phyloP scores from a whole-genome alignment of 371 early-diverging fungal species.

The Syncephalis plumigaleata region DNA sequence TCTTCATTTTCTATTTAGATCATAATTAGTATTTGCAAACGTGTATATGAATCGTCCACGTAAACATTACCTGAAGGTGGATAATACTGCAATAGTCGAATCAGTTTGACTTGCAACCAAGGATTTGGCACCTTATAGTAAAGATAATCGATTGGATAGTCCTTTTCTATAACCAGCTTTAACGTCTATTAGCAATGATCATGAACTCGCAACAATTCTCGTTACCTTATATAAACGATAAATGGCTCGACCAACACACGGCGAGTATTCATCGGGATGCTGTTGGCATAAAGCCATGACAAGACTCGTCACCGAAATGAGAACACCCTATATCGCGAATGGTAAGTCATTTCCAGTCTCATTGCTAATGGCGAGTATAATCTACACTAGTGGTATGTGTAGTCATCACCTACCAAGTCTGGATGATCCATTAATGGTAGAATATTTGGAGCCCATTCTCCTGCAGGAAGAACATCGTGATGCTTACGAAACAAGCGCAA shows the following conservation, averaged over 20 bases:
- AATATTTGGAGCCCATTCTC: constrained; percentile 77
- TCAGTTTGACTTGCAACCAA: constrained; percentile 92
- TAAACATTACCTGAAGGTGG: constrained; percentile 57
- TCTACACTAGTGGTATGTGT: too few relatives aligned
- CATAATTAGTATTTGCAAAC: neutral
- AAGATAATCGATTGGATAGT: constrained; percentile 68
- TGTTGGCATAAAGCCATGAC: constrained; percentile 77
- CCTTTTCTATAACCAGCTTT: constrained; percentile 77
- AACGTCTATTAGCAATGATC: constrained; percentile 1
- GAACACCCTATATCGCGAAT: constrained; percentile 59
- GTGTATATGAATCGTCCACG: too few relatives aligned
- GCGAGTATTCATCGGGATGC: constrained; percentile 60
- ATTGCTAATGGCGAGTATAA: neutral
- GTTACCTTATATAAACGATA: constrained; percentile 58
- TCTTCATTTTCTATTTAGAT: constrained; percentile 28
- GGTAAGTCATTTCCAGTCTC: too few relatives aligned
- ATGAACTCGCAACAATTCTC: neutral
- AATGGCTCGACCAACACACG: constrained; percentile 59
- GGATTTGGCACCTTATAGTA: constrained; percentile 96
- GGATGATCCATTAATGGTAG: constrained; percentile 66
- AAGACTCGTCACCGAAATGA: constrained; percentile 63
- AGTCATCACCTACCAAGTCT: constrained; percentile 61
- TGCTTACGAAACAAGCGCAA: constrained; percentile 75
- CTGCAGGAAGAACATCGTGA: constrained; percentile 75
- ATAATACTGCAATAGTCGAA: constrained; percentile 86